Base-by-base conservation (phyloP, 257 asterid species). In the Perilla frutescens region DNA sequence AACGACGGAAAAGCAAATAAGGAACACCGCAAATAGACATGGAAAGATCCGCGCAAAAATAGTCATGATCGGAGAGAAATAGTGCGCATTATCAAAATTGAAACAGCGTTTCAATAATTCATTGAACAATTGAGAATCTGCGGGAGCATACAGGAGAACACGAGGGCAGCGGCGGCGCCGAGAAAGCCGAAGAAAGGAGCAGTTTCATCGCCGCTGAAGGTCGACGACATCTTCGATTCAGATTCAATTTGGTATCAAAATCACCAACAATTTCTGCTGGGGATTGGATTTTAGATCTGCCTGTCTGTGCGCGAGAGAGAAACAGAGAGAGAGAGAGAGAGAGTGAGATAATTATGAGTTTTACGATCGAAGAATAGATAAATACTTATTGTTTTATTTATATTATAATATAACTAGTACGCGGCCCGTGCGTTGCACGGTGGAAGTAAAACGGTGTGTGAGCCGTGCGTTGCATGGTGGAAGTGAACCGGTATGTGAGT, bases 181-280 rank as follows among this genome's bases (percentile, higher is more conserved):
- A 87, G 91, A 76, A 87, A 87, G 71, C 91, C 91, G 80, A 87
- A 87, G 74, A 87, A 85, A 4, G 92, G 92, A 73, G 92, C 92
- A 77, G 92, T 85, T 83, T 87, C 92, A 85, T 87, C 92, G 76
- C 92, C 92, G 81, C 85, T 76, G 83, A 87, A 87, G 67, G 82
- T 63, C 62, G 92, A 81, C 54, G 88, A 81, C 90, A 83, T 83
- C 63, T 44, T 79, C 11, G 74, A 3, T 43, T 56, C 37, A 2
- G 67, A 71, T 80, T 62, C 63, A 65, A 68, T 72, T 70, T 34
- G 70, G 79, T 40, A 43, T 41, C 20, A 36, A 50, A 71, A 57
- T 62, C 77, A 57, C 66, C 41, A 57, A 47, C 58, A 59, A 34
- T 58, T 12, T 65, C 71, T 14, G 62, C 39, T 37, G 62, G 57